Percentiles rank a stretch among this genome's conserved stretches.
phyloP scores from a whole-genome alignment of 2,329 filamentous ascomycete species.

The Phialocephala subalpina region DNA sequence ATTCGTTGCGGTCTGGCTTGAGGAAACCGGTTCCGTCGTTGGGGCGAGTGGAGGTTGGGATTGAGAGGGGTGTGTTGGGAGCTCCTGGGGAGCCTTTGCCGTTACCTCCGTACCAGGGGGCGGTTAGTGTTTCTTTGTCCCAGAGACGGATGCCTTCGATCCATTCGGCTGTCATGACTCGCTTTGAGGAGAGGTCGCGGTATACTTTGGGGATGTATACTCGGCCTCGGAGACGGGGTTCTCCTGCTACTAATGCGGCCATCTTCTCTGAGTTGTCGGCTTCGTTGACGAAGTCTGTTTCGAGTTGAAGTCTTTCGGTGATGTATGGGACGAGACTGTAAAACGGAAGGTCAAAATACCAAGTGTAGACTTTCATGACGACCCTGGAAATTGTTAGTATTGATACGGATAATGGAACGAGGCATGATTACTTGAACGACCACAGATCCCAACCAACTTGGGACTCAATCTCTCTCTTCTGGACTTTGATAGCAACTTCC shows the following conservation, averaged over 20 bases:
- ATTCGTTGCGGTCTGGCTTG: conserved; percentile 82
- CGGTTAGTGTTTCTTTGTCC: conserved; percentile 85
- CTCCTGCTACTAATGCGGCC: conserved; percentile 76
- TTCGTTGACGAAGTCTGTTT: conserved; percentile 95
- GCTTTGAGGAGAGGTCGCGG: conserved; percentile 79
- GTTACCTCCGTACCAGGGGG: conserved; percentile 80
- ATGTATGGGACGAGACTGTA: conserved; percentile 93
- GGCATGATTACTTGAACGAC: conserved; percentile 46
- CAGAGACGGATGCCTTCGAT: conserved; percentile 93
- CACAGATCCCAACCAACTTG: conserved; percentile 96
- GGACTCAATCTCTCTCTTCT: conserved; percentile 91
- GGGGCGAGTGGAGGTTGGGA: conserved; percentile 43
- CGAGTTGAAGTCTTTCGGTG: conserved; percentile 86
- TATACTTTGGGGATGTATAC: conserved; percentile 92
- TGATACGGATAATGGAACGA: not conserved
- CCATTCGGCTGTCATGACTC: conserved; percentile 96
- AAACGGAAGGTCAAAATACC: conserved; percentile 91
- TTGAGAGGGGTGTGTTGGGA: conserved; percentile 66
- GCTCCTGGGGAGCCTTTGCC: conserved; percentile 81
- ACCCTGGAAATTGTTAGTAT: conserved; percentile 57
- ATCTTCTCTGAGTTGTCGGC: conserved; percentile 88
- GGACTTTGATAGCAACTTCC: conserved; percentile 94
- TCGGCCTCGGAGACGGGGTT: conserved; percentile 77
- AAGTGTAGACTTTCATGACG: conserved; percentile 82
- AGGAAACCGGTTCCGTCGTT: conserved; percentile 65